These are phyloP conservation scores for Karstenula rhodostoma DNA, from an alignment of 2,329 filamentous ascomycete genomes.

Conservation along the genomic window DNA sequence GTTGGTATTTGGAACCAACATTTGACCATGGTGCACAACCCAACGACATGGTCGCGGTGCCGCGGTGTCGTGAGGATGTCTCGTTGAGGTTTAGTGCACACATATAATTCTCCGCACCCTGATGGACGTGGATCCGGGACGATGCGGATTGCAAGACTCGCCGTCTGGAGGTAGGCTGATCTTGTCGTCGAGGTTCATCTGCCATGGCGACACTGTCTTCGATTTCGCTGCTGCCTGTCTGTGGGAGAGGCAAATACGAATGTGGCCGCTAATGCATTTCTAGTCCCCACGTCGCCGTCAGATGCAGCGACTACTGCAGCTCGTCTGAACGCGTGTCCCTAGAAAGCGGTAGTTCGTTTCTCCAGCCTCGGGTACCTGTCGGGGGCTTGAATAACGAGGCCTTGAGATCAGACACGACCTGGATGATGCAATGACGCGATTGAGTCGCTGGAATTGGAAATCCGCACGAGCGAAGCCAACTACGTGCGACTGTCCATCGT, in stretches of 20 bases:
- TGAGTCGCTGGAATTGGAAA: neutral
- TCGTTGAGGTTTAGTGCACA: neutral
- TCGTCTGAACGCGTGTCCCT: neutral
- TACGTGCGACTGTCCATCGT: neutral
- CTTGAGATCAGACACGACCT: neutral
- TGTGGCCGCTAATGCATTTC: conserved; percentile 9
- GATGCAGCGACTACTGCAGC: conserved; percentile 16
- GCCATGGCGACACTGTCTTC: too few species aligned
- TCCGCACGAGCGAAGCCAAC: neutral
- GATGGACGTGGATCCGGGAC: conserved; percentile 1
- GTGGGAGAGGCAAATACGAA: neutral
- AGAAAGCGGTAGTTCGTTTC: neutral
- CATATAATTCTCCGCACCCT: neutral
- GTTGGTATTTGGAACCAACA: neutral
- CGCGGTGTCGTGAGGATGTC: neutral
- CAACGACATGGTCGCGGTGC: neutral
- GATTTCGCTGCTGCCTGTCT: neutral
- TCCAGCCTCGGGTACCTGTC: conserved; percentile 3
- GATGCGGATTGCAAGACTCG: neutral
- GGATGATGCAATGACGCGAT: neutral
- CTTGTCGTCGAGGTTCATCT: neutral
- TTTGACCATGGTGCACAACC: neutral
- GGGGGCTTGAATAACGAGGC: neutral
- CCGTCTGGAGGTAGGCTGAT: neutral
- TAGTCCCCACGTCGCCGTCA: conserved; percentile 1